Evolutionary conservation across 1,284 basidiomycete species (phyloP), one percentile per base, ranked within the genome.

Genomic region (Inonotus hispidus): DNA sequence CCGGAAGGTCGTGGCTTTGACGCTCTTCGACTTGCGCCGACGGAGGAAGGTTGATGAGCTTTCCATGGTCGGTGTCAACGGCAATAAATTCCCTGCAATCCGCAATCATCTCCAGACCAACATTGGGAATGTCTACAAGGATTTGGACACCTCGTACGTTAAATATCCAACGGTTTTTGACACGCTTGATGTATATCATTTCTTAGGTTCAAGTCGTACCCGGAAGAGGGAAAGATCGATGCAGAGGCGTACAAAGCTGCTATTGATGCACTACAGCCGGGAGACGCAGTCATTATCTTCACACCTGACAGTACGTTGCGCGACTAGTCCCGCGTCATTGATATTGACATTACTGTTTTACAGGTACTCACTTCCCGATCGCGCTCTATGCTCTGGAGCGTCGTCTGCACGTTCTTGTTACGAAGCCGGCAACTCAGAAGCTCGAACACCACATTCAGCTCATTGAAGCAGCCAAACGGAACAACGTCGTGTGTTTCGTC

Each of bases 361-460:
- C 59, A 92, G 90, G 77, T 66, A 96, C 94, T 47, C 94, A 96
- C 73, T 91, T 87, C 70, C 82, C 86, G 25, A 96, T 96, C 69
- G 84, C 92, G 14, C 75, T 88, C 53, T 92, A 93, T 68, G 94
- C 94, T 2, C 87, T 96, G 53, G 84, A 93, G 72, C 84, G 79
- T 23, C 87, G 87, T 1, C 77, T 95, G 58, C 94, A 96, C 72
- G 93, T 96, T 46, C 81, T 96, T 53, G 84, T 96, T 63, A 97
- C 94, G 56, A 97, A 96, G 73, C 94, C 94, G 0, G 94, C 93
- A 0, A 93, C 92, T 0, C 89, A 97, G 70, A 80, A 90, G 29
- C 81, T 97, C 45, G 79, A 83, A 59, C 87, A 96, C 71, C 94
- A 97, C 74, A 86, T 85, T 65, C 81, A 82, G 35, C 81, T 96